These are phyloP conservation scores for Mycotypha africana DNA, from an alignment of 371 early-diverging fungal genomes.

Conservation along the genomic window DNA sequence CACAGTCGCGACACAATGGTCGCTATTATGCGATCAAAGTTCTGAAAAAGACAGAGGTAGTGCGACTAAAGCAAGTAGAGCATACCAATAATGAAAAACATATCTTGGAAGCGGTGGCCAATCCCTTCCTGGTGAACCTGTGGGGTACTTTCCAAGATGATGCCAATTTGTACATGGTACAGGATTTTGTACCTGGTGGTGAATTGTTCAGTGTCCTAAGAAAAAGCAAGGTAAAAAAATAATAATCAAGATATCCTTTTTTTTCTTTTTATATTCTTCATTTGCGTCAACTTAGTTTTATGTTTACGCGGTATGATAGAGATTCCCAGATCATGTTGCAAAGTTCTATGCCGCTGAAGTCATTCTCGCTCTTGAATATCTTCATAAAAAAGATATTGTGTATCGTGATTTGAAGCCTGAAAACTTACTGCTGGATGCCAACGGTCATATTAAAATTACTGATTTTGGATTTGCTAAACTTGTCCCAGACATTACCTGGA, in stretches of 20 bases:
- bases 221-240: slow-evolving; percentile 50
- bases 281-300: no score
- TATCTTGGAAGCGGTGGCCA: slow-evolving; percentile 77
- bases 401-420: slow-evolving; percentile 95
- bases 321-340: slow-evolving; percentile 88
- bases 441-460: slow-evolving; percentile 96
- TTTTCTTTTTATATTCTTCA: neutral
- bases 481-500: slow-evolving; percentile 78
- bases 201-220: slow-evolving; percentile 86
- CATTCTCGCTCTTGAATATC: slow-evolving; percentile 73
- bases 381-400: slow-evolving; percentile 84
- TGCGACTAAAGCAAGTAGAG: slow-evolving; percentile 92
- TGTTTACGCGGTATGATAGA: no score
- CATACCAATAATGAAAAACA: slow-evolving; percentile 88
- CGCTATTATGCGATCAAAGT: slow-evolving; percentile 97
- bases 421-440: slow-evolving; percentile 78
- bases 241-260: no score
- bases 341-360: slow-evolving; percentile 77
- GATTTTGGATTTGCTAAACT: slow-evolving; percentile 99
- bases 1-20: slow-evolving; percentile 66
- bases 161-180: slow-evolving; percentile 86
- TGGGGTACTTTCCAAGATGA: slow-evolving; percentile 89
- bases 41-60: slow-evolving; percentile 90
- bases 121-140: slow-evolving; percentile 90
- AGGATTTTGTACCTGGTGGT: slow-evolving; percentile 95